Conservation (phyloP, 2,329 filamentous ascomycete genomes). For the Bipolaris oryzae region DNA sequence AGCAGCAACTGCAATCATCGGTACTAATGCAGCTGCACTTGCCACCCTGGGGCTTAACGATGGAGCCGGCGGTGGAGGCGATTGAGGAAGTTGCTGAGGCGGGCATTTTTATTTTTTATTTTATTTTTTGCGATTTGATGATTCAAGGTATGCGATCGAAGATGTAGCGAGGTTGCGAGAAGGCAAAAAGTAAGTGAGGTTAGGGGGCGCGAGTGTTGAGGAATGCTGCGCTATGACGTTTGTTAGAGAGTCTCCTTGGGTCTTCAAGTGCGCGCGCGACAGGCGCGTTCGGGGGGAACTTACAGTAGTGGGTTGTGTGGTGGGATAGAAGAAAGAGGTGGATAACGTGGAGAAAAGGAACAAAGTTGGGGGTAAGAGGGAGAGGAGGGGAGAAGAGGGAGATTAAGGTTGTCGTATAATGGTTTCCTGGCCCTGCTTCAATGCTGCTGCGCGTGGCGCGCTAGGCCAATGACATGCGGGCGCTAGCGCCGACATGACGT, state of each 20-base stretch:
- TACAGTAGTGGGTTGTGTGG: neutral
- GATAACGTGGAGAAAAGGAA: neutral
- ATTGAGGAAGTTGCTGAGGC: constrained; percentile 41
- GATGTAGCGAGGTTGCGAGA: neutral
- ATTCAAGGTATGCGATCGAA: neutral
- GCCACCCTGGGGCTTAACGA: constrained; percentile 43
- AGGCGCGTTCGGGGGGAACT: neutral
- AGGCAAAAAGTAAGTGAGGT: too few relatives aligned
- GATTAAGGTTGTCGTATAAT: constrained; percentile 18
- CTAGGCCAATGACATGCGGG: constrained; percentile 22
- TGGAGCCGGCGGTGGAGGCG: constrained; percentile 39
- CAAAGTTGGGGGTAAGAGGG: neutral
- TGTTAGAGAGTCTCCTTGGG: constrained; percentile 8
- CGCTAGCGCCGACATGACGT: constrained; percentile 30
- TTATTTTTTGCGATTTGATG: neutral
- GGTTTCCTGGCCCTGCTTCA: constrained; percentile 25
- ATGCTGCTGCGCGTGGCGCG: constrained; percentile 18
- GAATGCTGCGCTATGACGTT: constrained; percentile 1
- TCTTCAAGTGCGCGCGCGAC: neutral
- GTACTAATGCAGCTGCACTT: constrained; percentile 40
- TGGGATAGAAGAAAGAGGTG: neutral
- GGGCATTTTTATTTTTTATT: constrained; percentile 36
- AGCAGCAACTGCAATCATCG: constrained; percentile 44
- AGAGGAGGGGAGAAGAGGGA: constrained; percentile 6
- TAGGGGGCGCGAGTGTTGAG: neutral